Evolutionary conservation across 768 basidiomycete genomes (phyloP).

Genomic region (Rhodotorula toruloides): DNA sequence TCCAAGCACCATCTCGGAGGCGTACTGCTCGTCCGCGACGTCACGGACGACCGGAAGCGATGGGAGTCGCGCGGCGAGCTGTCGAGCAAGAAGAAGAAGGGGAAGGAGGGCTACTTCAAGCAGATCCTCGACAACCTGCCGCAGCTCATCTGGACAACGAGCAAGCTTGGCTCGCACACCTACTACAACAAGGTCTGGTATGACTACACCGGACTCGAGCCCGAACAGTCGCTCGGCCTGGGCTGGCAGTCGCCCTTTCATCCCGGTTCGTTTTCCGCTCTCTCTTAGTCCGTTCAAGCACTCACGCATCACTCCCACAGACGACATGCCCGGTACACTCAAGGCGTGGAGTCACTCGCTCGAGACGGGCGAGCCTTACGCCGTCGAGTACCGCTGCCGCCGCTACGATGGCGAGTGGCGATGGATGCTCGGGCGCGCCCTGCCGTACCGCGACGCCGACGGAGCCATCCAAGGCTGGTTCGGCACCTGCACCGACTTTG

Average conservation of each 20-base stretch:
- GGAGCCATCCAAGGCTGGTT: slow-evolving; percentile 36
- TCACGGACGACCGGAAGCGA: slow-evolving; percentile 18
- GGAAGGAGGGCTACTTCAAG: slow-evolving; percentile 8
- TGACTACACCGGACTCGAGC: slow-evolving; percentile 34
- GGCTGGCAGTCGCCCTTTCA: slow-evolving; percentile 39
- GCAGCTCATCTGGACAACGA: slow-evolving; percentile 37
- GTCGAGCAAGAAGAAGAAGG: slow-evolving; percentile 10
- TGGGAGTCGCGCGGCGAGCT: not conserved
- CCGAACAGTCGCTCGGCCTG: slow-evolving; percentile 32
- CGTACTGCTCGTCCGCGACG: slow-evolving; percentile 29
- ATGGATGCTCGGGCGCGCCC: slow-evolving; percentile 37
- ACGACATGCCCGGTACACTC: slow-evolving; percentile 33
- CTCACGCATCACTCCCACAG: not conserved
- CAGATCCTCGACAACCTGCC: slow-evolving; percentile 37
- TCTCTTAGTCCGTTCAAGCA: not conserved
- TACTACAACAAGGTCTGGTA: slow-evolving; percentile 38
- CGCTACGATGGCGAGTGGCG: slow-evolving; percentile 35
- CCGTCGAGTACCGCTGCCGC: slow-evolving; percentile 36
- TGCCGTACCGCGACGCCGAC: slow-evolving; percentile 21
- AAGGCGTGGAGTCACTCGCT: slow-evolving; percentile 32
- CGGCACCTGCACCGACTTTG: slow-evolving; percentile 39
- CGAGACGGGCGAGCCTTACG: slow-evolving; percentile 35
- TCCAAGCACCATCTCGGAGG: slow-evolving; percentile 34
- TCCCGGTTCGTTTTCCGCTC: slow-evolving; percentile 6
- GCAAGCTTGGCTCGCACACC: slow-evolving; percentile 26